phyloP scores from a whole-genome alignment of 495 filamentous ascomycete genomes.

The Pseudevernia furfuracea region DNA sequence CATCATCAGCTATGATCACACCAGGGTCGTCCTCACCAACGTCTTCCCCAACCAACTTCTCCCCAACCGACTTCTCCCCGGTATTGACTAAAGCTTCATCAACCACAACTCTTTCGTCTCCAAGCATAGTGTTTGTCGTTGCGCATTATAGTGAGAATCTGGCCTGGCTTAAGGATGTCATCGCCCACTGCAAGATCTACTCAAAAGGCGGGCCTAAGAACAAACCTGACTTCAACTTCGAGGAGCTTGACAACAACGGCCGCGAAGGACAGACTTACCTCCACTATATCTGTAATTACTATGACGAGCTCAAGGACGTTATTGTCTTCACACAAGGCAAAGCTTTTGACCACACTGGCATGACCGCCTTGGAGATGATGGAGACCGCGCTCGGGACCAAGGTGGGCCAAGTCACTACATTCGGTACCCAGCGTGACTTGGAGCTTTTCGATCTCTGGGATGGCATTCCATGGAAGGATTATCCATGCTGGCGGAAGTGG shows the following conservation, averaged over 20 bases:
- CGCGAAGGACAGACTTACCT: conserved; percentile 22
- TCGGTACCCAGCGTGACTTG: conserved; percentile 19
- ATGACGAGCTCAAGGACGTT: conserved; percentile 39
- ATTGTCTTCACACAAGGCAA: conserved; percentile 46
- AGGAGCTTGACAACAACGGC: conserved; percentile 19
- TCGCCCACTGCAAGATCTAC: conserved; percentile 18
- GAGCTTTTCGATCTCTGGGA: conserved; percentile 23
- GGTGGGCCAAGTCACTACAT: conserved; percentile 16
- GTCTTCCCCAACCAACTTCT: background rate
- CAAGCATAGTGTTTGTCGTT: conserved; percentile 18
- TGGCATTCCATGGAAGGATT: conserved; percentile 21
- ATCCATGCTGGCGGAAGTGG: conserved; percentile 21
- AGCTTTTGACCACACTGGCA: conserved; percentile 47
- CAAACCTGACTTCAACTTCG: background rate
- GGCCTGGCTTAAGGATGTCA: conserved; percentile 15
- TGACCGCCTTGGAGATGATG: conserved; percentile 16
- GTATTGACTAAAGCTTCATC: background rate
- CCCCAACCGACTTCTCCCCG: background rate
- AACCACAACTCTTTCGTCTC: background rate
- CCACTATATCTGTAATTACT: conserved; percentile 42
- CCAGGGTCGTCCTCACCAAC: background rate
- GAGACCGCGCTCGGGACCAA: conserved; percentile 5
- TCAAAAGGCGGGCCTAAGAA: conserved; percentile 19
- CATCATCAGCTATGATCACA: background rate
- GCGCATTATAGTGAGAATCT: conserved; percentile 22